Evolutionary conservation across 176 grass and related monocot species (phyloP).

Genomic region (Aegilops tauschii): DNA sequence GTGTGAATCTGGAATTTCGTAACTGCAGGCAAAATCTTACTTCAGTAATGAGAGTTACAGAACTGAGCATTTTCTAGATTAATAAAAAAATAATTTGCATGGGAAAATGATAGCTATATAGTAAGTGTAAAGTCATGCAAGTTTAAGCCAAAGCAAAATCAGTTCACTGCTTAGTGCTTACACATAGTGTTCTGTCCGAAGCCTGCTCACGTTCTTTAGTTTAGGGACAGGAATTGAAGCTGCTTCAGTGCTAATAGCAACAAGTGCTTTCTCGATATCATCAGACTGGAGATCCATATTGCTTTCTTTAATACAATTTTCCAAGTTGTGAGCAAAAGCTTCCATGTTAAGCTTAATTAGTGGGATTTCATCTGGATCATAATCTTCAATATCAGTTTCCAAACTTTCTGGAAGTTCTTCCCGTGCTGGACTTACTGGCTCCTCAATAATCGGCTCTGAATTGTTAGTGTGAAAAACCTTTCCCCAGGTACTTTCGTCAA

Average conservation of each 20-base stretch:
- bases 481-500: slow-evolving; percentile 30
- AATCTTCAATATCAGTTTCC: slow-evolving; percentile 73
- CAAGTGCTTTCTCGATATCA: slow-evolving; percentile 86
- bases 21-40: slow-evolving; percentile 50
- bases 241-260: slow-evolving; percentile 63
- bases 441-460: slow-evolving; percentile 82
- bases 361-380: slow-evolving; percentile 76
- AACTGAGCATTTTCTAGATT: neutral
- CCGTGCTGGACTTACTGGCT: slow-evolving; percentile 69
- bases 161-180: slow-evolving; percentile 35
- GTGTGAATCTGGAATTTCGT: slow-evolving; percentile 92
- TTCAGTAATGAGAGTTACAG: slow-evolving; percentile 36
- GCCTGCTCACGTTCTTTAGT: slow-evolving; percentile 78
- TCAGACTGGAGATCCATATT: slow-evolving; percentile 52
- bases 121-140: slow-evolving; percentile 20
- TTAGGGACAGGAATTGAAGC: slow-evolving; percentile 83
- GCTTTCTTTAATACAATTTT: slow-evolving; percentile 62
- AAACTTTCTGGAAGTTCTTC: slow-evolving; percentile 33
- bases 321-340: slow-evolving; percentile 74
- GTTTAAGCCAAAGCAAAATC: slow-evolving; percentile 4
- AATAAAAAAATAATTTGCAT: neutral
- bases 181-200: slow-evolving; percentile 88
- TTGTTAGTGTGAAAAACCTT: slow-evolving; percentile 32
- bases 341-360: slow-evolving; percentile 82
- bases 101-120: neutral